Conservation (phyloP, 345 rosid genomes). For the Salix koriyanagi region DNA sequence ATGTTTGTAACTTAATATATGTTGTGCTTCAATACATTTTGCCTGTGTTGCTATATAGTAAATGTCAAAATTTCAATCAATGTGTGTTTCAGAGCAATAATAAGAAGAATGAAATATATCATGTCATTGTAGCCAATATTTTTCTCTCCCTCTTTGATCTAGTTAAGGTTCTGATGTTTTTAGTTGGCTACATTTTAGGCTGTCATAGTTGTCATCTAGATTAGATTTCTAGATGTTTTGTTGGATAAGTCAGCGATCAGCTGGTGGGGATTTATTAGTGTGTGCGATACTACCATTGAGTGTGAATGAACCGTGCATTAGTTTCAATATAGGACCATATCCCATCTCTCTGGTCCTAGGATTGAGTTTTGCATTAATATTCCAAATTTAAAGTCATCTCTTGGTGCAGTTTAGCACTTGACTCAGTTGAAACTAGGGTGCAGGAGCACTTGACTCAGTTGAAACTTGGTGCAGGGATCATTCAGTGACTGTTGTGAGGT, state of each 20-base stretch:
- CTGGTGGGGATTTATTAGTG: neutral
- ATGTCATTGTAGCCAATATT: neutral
- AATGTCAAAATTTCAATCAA: neutral
- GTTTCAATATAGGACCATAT: too few species aligned
- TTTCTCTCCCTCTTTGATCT: neutral
- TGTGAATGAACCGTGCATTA: too few species aligned
- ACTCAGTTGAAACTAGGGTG: neutral
- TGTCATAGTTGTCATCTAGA: neutral
- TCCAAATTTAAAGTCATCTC: neutral
- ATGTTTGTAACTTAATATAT: neutral
- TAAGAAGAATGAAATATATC: neutral
- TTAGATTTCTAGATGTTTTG: neutral
- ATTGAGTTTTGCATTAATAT: neutral
- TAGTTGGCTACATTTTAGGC: neutral
- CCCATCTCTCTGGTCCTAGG: too few species aligned
- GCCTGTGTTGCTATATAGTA: neutral
- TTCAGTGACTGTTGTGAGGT: neutral
- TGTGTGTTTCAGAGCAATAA: neutral
- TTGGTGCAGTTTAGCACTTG: neutral
- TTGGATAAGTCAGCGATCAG: neutral
- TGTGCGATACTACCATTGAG: neutral
- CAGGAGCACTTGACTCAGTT: neutral
- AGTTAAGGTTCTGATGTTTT: neutral
- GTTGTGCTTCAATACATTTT: neutral
- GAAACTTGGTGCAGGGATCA: neutral